These are phyloP conservation scores for Grigorovia jiainica DNA, from an alignment of 805 yeast genomes.

Conservation along the genomic window DNA sequence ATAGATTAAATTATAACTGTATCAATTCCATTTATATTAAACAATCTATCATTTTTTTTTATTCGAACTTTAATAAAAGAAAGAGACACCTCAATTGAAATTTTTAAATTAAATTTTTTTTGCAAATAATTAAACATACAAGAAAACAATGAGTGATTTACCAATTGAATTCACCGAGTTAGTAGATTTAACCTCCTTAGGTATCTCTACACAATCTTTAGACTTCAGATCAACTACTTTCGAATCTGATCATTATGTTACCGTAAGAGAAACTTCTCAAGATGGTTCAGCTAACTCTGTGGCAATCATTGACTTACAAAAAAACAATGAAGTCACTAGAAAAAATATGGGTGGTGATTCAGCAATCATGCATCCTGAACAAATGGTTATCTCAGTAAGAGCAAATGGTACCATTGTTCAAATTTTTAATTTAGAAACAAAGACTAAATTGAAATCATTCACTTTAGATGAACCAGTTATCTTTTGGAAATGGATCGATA, in stretches of 20 bases:
- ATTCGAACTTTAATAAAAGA: background rate
- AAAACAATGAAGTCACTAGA: slow-evolving; percentile 70
- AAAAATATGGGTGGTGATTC: slow-evolving; percentile 96
- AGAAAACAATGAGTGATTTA: slow-evolving; percentile 44
- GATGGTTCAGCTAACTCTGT: slow-evolving; percentile 67
- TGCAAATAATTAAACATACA: background rate
- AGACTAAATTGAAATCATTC: slow-evolving; percentile 82
- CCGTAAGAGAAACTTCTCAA: slow-evolving; percentile 52
- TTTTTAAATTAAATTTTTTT: background rate
- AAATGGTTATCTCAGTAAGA: slow-evolving; percentile 81
- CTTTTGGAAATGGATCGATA: slow-evolving; percentile 90
- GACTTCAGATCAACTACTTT: slow-evolving; percentile 91
- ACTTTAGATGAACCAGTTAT: slow-evolving; percentile 82
- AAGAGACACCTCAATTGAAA: background rate
- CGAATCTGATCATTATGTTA: slow-evolving; percentile 85
- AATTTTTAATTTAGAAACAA: slow-evolving; percentile 79
- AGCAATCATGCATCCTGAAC: slow-evolving; percentile 91
- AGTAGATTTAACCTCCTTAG: slow-evolving; percentile 76
- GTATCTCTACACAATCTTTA: slow-evolving; percentile 74
- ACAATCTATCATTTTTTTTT: background rate
- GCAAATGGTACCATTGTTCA: slow-evolving; percentile 96
- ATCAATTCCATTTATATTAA: background rate
- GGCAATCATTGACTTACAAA: slow-evolving; percentile 78
- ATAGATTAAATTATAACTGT: background rate
- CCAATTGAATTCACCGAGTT: slow-evolving; percentile 97